Conservation (phyloP, 345 rosid genomes). For the Geranium rotundifolium region DNA sequence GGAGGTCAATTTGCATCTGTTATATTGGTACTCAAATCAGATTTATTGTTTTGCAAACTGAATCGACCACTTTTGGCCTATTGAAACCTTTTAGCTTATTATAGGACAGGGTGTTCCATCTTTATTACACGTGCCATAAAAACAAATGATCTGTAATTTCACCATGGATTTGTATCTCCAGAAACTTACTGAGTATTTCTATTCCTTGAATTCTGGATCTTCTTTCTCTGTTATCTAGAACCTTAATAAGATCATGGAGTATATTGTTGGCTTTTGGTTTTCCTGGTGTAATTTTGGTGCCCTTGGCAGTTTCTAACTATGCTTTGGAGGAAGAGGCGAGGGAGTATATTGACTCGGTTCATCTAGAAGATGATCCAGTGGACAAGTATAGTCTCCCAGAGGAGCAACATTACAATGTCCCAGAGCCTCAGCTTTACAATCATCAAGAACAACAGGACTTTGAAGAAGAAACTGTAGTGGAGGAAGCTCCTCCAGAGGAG, state of each 20-base stretch:
- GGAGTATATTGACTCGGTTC: conserved; percentile 50
- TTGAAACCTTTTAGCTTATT: too few relatives aligned
- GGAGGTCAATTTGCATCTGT: too few relatives aligned
- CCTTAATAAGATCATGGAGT: neutral
- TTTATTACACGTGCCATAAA: too few relatives aligned
- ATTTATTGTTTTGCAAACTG: too few relatives aligned
- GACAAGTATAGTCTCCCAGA: conserved; percentile 42
- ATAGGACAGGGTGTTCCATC: too few relatives aligned
- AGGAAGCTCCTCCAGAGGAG: conserved; percentile 56
- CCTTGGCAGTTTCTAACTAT: conserved; percentile 50
- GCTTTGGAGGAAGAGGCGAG: conserved; percentile 73
- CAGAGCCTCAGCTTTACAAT: conserved; percentile 24
- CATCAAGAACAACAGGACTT: conserved; percentile 20
- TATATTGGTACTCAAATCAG: too few relatives aligned
- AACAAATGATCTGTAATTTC: too few relatives aligned
- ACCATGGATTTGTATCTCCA: too few relatives aligned
- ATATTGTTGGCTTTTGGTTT: neutral
- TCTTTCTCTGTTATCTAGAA: neutral
- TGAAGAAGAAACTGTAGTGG: conserved; percentile 44
- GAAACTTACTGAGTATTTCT: too few relatives aligned
- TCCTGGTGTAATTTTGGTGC: conserved; percentile 4
- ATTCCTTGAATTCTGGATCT: neutral
- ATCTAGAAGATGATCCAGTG: conserved; percentile 61
- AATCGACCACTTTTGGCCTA: too few relatives aligned
- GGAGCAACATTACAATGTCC: conserved; percentile 15